A percentile compares a stretch with the other conserved stretches of the same genome.
Evolutionary conservation across 1,139 yeast genomes (phyloP).

Genomic region (Hanseniaspora gamundiae): DNA sequence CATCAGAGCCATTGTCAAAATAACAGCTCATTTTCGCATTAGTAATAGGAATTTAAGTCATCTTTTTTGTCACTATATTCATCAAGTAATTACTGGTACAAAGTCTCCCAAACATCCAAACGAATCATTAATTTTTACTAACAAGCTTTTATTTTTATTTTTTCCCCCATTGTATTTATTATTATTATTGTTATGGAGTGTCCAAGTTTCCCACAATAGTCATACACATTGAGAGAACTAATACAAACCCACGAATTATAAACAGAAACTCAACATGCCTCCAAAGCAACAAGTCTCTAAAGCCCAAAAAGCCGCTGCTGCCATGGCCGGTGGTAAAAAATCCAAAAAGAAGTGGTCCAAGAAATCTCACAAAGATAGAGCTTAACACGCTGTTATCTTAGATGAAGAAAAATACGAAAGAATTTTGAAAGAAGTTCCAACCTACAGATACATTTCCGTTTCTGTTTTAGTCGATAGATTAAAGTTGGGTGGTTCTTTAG

Average conservation of each 20-base stretch:
- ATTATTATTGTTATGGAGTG: no score
- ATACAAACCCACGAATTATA: not conserved
- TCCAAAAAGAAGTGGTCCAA: conserved; percentile 99
- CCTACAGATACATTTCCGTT: conserved; percentile 96
- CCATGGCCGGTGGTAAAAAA: conserved; percentile 99
- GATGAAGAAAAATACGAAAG: conserved; percentile 99
- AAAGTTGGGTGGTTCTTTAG: conserved; percentile 98
- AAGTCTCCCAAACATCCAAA: no score
- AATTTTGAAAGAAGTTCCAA: conserved; percentile 98
- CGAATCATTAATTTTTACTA: no score
- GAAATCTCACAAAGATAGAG: conserved; percentile 99
- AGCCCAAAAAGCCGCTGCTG: conserved; percentile 99
- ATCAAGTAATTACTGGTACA: not conserved
- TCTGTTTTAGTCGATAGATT: conserved; percentile 98
- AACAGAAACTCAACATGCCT: conserved; percentile 56
- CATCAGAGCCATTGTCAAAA: no score
- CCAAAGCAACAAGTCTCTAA: conserved; percentile 98
- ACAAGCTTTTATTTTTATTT: no score
- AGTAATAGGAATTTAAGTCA: no score
- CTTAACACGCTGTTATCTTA: conserved; percentile 93
- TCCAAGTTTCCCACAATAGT: no score
- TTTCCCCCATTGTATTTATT: no score
- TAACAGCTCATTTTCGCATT: no score
- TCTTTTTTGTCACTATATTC: no score
- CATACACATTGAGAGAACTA: no score